phyloP scores from a whole-genome alignment of 1,139 yeast species.

The Geotrichum armillariae region DNA sequence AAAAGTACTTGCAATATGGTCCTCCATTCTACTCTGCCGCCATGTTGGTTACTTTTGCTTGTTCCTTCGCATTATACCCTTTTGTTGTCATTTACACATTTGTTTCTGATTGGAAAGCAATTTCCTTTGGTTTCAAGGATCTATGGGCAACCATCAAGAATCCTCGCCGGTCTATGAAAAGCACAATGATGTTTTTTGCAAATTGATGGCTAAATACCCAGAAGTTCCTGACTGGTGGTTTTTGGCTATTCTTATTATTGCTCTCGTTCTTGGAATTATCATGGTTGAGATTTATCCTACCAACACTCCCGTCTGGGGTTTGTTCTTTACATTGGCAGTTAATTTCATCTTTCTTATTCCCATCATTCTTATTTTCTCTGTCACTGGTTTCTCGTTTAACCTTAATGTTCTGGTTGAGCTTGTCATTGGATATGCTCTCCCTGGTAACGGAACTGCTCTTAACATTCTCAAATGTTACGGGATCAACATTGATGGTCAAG shows the following conservation, averaged over 20 bases:
- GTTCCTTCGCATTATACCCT: constrained; percentile 37
- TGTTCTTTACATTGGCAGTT: constrained; percentile 57
- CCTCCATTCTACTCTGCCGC: constrained; percentile 51
- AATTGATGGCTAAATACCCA: constrained; percentile 51
- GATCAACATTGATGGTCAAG: constrained; percentile 60
- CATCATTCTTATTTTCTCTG: constrained; percentile 47
- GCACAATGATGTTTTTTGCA: constrained; percentile 25
- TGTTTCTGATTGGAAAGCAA: constrained; percentile 28
- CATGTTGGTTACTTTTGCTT: constrained; percentile 42
- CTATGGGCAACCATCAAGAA: constrained; percentile 35
- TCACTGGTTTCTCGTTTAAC: constrained; percentile 54
- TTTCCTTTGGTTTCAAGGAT: constrained; percentile 23
- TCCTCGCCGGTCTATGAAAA: constrained; percentile 37
- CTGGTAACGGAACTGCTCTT: constrained; percentile 61
- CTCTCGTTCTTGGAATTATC: constrained; percentile 51
- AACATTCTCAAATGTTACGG: constrained; percentile 59
- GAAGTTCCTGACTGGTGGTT: constrained; percentile 63
- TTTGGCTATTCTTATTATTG: constrained; percentile 38
- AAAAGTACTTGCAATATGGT: constrained; percentile 39
- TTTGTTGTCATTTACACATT: constrained; percentile 29
- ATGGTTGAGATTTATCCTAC: constrained; percentile 50
- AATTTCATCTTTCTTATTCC: constrained; percentile 57
- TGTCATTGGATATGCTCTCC: constrained; percentile 60
- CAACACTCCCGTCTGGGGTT: constrained; percentile 52
- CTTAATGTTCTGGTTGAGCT: constrained; percentile 57